Evolutionary conservation across 2,329 filamentous ascomycete species (phyloP), one percentile per base, ranked within the genome.

Genomic region (Alternaria gansuensis): DNA sequence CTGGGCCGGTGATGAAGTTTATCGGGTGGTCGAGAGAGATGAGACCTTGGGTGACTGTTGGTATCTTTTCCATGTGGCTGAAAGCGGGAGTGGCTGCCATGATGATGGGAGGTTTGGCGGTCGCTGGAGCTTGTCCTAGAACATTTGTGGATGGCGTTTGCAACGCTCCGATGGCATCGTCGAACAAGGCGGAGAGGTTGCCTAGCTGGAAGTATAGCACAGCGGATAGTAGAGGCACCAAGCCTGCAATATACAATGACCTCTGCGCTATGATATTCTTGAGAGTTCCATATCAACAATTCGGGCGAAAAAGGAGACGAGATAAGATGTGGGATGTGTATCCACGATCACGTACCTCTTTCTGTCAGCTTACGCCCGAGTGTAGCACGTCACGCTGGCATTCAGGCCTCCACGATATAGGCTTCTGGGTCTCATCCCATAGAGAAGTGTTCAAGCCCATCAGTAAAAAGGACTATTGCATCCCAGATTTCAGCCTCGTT

Each of bases 1-100:
- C 65, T 0, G 69, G 65, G 1, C 77, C 77, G 9, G 75, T 73
- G 29, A 83, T 73, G 60, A 82, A 79, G 4, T 75, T 79, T 2
- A 81, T 68, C 8, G 76, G 68, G 54, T 80, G 82, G 14, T 80
- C 81, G 11, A 74, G 70, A 13, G 65, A 60, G 17, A 79, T 62
- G 14, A 82, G 70, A 23, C 79, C 69, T n/a, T 66, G 66, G 2
- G 77, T 75, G 13, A 82, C 72, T 26, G 66, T 56, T 8, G 64
- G 56, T 39, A 68, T 45, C n/a, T 64, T 69, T 41, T 67, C 66
- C 21, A 71, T 59, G 50, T 72, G 68, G 36, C 64, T 62, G 43
- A 65, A 69, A 43, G 54, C 57, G 3, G 64, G 58, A 14, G 62
- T 50, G 11, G 61, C 54, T n/a, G 59, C 63, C 49, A 70, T 64